These are phyloP conservation scores for Saturnispora diversa DNA, from an alignment of 805 yeast genomes.

Conservation along the genomic window DNA sequence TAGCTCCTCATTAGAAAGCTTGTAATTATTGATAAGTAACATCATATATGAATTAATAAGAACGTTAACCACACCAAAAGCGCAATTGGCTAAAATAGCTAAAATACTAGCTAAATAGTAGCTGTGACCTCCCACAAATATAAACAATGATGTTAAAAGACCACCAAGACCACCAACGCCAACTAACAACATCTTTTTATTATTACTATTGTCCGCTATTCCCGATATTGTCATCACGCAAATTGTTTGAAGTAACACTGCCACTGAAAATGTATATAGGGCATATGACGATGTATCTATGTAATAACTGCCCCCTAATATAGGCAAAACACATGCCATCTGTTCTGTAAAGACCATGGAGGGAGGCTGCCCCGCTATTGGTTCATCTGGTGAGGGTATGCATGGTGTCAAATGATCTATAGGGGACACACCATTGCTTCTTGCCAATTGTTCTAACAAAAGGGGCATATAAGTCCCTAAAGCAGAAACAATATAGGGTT, in stretches of 20 bases:
- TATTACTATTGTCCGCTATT: conserved; percentile 54
- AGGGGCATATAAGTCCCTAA: conserved; percentile 74
- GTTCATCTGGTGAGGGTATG: conserved; percentile 20
- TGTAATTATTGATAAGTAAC: conserved; percentile 41
- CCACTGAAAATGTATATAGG: conserved; percentile 59
- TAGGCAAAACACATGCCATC: conserved; percentile 29
- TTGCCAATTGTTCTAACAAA: conserved; percentile 60
- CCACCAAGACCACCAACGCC: conserved; percentile 55
- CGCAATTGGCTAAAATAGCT: conserved; percentile 56
- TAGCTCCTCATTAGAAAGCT: background rate
- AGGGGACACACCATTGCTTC: conserved; percentile 59
- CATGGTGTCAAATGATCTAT: conserved; percentile 56
- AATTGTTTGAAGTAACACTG: conserved; percentile 66
- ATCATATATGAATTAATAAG: conserved; percentile 74
- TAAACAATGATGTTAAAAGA: conserved; percentile 40
- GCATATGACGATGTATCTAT: conserved; percentile 72
- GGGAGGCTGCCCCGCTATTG: conserved; percentile 30
- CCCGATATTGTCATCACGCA: conserved; percentile 69
- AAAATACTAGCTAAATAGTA: conserved; percentile 45
- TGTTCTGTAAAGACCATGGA: conserved; percentile 16
- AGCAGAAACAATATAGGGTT: conserved; percentile 73
- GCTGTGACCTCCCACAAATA: conserved; percentile 31
- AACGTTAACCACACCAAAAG: conserved; percentile 72
- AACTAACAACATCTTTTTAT: conserved; percentile 49
- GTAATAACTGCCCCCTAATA: conserved; percentile 29